phyloP scores from a whole-genome alignment of 306 rosid species.

The Senna tora region DNA sequence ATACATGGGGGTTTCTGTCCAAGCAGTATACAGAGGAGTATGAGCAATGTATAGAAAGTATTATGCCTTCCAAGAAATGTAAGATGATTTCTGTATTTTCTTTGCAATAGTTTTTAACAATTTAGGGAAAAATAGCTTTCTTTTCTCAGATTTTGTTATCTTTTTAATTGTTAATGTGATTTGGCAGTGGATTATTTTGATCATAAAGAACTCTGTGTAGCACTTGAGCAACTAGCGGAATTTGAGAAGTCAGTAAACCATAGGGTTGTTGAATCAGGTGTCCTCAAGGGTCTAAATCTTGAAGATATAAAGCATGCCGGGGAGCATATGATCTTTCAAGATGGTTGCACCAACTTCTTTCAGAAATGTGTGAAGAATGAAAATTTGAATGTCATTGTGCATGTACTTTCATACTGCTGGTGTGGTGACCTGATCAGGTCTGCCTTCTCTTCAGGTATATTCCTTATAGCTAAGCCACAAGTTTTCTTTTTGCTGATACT shows the following conservation, averaged over 20 bases:
- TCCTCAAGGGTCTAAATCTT: slow-evolving; percentile 84
- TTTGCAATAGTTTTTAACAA: slow-evolving; percentile 21
- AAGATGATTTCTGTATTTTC: slow-evolving; percentile 35
- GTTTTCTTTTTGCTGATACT: slow-evolving; percentile 7
- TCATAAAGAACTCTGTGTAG: slow-evolving; percentile 59
- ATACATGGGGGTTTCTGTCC: slow-evolving; percentile 78
- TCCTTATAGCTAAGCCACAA: slow-evolving; percentile 33
- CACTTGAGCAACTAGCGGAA: slow-evolving; percentile 79
- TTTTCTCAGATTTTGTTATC: neutral
- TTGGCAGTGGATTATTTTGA: slow-evolving; percentile 65
- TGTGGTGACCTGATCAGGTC: slow-evolving; percentile 95
- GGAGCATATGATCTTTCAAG: slow-evolving; percentile 85
- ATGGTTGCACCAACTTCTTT: slow-evolving; percentile 85
- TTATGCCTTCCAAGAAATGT: slow-evolving; percentile 68
- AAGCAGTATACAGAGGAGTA: slow-evolving; percentile 88
- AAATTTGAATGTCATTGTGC: slow-evolving; percentile 69
- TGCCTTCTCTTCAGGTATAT: slow-evolving; percentile 81
- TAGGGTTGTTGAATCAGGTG: slow-evolving; percentile 86
- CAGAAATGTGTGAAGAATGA: slow-evolving; percentile 60
- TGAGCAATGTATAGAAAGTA: slow-evolving; percentile 85
- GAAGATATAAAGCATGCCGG: slow-evolving; percentile 96
- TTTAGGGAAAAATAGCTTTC: slow-evolving; percentile 21
- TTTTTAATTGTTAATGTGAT: slow-evolving; percentile 30
- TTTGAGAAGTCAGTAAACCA: slow-evolving; percentile 79
- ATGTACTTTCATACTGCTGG: slow-evolving; percentile 98